phyloP scores from a whole-genome alignment of 1,284 basidiomycete species.

The Cutaneotrichosporon dermatis region DNA sequence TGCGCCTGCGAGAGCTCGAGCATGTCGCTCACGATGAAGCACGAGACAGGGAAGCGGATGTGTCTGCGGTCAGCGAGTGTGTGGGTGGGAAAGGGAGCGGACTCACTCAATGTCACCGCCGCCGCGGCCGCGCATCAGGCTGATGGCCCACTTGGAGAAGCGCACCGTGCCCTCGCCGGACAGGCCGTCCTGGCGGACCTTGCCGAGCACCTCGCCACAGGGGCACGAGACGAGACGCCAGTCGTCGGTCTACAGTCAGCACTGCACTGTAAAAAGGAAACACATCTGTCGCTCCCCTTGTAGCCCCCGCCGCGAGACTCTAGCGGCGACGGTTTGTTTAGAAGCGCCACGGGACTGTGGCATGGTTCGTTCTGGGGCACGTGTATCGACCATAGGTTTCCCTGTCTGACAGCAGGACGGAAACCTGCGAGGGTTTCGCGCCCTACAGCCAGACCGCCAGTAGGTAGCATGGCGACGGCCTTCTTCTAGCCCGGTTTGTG shows the following conservation, averaged over 20 bases:
- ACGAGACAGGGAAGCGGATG: slow-evolving; percentile 65
- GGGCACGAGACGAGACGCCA: slow-evolving; percentile 66
- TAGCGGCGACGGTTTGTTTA: slow-evolving; percentile 67
- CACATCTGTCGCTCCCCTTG: slow-evolving; percentile 63
- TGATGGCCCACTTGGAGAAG: slow-evolving; percentile 73
- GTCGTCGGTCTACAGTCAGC: slow-evolving; percentile 52
- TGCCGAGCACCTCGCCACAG: slow-evolving; percentile 71
- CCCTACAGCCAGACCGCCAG: slow-evolving; percentile 56
- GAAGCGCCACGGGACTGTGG: slow-evolving; percentile 17
- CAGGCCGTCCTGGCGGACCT: slow-evolving; percentile 50
- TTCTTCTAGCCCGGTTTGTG: slow-evolving; percentile 59
- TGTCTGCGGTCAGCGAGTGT: slow-evolving; percentile 25
- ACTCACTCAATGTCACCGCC: slow-evolving; percentile 43
- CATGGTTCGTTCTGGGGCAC: slow-evolving; percentile 64
- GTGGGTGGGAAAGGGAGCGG: too few species aligned
- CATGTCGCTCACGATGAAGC: slow-evolving; percentile 81
- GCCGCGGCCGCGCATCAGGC: slow-evolving; percentile 60
- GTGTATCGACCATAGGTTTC: slow-evolving; percentile 76
- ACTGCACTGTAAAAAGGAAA: slow-evolving; percentile 15
- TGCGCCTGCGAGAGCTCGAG: slow-evolving; percentile 79
- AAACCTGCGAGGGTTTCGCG: slow-evolving; percentile 42
- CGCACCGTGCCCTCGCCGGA: slow-evolving; percentile 51
- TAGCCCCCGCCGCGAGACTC: slow-evolving; percentile 70
- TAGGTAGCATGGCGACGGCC: slow-evolving; percentile 63
- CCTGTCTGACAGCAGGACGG: slow-evolving; percentile 1